A percentile compares a stretch with the other conserved stretches of the same genome.
These are phyloP conservation scores for Suillus americanus DNA, from an alignment of 768 basidiomycete genomes.

Conservation along the genomic window DNA sequence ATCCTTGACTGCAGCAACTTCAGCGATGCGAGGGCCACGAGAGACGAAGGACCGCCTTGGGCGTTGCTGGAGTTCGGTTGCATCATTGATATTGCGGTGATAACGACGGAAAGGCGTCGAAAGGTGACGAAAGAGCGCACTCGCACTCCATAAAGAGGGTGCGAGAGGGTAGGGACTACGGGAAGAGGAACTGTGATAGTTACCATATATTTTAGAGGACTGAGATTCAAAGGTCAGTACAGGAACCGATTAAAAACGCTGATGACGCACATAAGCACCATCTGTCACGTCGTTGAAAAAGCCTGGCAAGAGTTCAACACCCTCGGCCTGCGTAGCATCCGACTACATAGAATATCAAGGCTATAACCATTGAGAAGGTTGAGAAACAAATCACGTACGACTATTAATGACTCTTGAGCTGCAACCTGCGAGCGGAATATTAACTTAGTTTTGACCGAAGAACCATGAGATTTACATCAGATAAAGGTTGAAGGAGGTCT, in stretches of 20 bases:
- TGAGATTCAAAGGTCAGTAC: no score
- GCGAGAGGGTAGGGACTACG: no score
- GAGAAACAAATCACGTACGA: no score
- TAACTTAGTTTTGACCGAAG: no score
- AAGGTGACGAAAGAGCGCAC: neutral
- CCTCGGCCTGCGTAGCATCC: neutral
- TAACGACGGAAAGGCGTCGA: neutral
- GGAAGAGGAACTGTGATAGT: neutral
- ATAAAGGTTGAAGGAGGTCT: neutral
- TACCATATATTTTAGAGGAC: neutral
- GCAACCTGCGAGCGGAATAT: no score
- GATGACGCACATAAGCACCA: neutral
- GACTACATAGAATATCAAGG: neutral
- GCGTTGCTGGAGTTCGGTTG: neutral
- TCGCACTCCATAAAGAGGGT: neutral
- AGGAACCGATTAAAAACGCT: no score
- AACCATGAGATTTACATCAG: no score
- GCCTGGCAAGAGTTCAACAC: neutral
- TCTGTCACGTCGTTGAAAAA: neutral
- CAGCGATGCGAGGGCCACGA: neutral
- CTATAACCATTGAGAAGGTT: neutral
- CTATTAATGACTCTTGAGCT: no score
- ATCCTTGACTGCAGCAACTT: neutral
- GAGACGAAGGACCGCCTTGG: neutral
- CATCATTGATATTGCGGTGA: neutral